Conservation (phyloP, 208 protist genomes). For the Polymyxa betae region DNA sequence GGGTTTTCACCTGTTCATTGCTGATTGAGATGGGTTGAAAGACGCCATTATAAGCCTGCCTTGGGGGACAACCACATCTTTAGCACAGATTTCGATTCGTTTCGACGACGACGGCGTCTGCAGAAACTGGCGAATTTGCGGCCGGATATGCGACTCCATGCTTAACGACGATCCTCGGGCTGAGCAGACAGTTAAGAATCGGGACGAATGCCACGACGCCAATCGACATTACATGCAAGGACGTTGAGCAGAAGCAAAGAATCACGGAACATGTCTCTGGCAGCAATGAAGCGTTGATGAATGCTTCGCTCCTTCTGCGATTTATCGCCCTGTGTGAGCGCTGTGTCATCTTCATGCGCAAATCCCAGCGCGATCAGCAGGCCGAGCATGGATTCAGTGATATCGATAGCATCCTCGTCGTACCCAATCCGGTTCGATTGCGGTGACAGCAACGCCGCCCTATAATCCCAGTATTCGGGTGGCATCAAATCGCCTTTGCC, state of each 20-base stretch:
- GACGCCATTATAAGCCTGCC: too few relatives aligned
- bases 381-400: background rate
- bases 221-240: background rate
- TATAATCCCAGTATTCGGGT: background rate
- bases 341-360: background rate
- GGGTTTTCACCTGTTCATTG: too few relatives aligned
- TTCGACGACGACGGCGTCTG: background rate
- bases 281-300: background rate
- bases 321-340: background rate
- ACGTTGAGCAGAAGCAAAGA: background rate
- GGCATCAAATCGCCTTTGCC: background rate
- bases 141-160: background rate
- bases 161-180: background rate
- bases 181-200: background rate
- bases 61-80: background rate
- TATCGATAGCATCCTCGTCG: background rate
- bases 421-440: background rate
- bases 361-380: conserved; percentile 12
- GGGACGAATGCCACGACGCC: background rate
- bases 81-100: conserved; percentile 10
- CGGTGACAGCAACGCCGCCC: background rate
- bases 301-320: background rate
- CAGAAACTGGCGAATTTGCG: background rate
- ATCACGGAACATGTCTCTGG: background rate
- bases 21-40: too few relatives aligned